Evolutionary conservation across 1,139 yeast species (phyloP), one percentile per base, ranked within the genome.

Genomic region (Cylindricascospora bacillispora): DNA sequence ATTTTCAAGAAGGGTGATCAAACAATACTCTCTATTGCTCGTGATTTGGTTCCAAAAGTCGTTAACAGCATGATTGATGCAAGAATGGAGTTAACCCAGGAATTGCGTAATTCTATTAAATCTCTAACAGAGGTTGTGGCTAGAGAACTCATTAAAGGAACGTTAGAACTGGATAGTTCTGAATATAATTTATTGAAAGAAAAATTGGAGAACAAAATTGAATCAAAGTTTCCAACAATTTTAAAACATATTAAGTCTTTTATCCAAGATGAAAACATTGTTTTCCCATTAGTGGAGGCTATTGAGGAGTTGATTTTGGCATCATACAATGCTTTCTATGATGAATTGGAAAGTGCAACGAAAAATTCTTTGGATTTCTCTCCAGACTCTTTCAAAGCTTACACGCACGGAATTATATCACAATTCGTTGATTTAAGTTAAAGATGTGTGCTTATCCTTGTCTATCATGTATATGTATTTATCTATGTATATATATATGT

Each of bases 31-130:
- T 38, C 52, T 17, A 28, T 77, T 29, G 79, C 82, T 4, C 63
- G 69, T 36, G 81, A 74, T 22, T 65, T 83, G 1, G 81, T 77
- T 2, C 95, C 95, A 0, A 73, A 70, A 39, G 82, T 83, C n/a
- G 78, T 81, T 9, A 77, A 74, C 44, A 78, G 81, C 50, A 79
- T 78, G 82, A 69, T 77, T 29, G 95, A 86, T 54, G 93, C 94
- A 14, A 72, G 82, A 41, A 64, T 57, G 13, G 95, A 85, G 51
- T 62, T 85, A 22, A 81, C 79, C 41, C 62, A 72, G 13, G 86
- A 79, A 41, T 62, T 86, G 39, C 67, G 86, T 40, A 72, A 70
- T 38, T 63, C 76, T 2, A 81, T 83, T 13, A 78, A 75, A 37
- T 72, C 67, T 15, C 73, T 82, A 36, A 67, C 73, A 0, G 63